These are phyloP conservation scores for Phoma herbarum DNA, from an alignment of 2,329 filamentous ascomycete genomes.

Conservation along the genomic window DNA sequence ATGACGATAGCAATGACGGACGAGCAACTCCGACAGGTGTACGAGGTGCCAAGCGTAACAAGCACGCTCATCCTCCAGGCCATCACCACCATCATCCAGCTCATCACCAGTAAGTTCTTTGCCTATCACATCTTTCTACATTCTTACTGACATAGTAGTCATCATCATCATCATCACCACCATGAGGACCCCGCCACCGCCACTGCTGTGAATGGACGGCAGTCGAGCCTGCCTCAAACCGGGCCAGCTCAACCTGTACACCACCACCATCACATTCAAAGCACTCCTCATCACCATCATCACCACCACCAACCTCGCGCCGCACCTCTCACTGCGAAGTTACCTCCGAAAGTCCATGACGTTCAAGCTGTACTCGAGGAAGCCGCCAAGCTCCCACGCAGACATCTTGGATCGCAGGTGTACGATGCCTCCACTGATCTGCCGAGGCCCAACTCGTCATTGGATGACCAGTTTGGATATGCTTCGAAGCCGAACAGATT, in stretches of 20 bases:
- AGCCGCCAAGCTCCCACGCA: constrained; percentile 73
- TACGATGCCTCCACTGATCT: constrained; percentile 74
- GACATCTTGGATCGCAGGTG: constrained; percentile 83
- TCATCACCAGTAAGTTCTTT: constrained; percentile 59
- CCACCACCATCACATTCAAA: constrained; percentile 53
- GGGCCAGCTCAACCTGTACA: constrained; percentile 41
- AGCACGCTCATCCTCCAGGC: constrained; percentile 56
- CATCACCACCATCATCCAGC: constrained; percentile 68
- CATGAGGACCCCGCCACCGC: constrained; percentile 54
- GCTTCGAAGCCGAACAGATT: constrained; percentile 73
- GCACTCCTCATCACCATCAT: constrained; percentile 46
- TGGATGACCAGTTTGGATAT: constrained; percentile 65
- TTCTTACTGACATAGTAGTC: constrained; percentile 62
- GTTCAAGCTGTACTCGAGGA: constrained; percentile 70
- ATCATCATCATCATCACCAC: constrained; percentile 66
- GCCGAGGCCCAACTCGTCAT: constrained; percentile 51
- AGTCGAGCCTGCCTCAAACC: constrained; percentile 43
- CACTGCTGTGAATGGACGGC: constrained; percentile 36
- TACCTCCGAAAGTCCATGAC: constrained; percentile 69
- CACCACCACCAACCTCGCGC: constrained; percentile 42
- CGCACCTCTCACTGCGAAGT: constrained; percentile 58
- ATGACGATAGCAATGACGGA: constrained; percentile 71
- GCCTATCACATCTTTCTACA: constrained; percentile 1
- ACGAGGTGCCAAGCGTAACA: constrained; percentile 73
- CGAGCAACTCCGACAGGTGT: constrained; percentile 67